Conservation (phyloP, 495 filamentous ascomycete species). For the Choiromyces venosus region DNA sequence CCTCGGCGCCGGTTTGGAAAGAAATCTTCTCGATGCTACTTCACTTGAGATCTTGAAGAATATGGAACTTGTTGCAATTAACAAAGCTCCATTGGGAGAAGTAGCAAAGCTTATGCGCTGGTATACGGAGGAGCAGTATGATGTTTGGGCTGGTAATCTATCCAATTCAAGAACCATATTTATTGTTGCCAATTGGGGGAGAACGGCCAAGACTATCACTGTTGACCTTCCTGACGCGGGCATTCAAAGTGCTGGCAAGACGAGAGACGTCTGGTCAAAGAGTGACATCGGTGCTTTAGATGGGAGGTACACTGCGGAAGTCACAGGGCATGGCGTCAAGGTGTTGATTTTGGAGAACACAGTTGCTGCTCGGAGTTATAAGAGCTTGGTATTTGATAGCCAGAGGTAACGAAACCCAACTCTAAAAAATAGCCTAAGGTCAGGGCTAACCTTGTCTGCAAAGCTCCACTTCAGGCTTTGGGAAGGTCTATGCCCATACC, state of each 20-base stretch:
- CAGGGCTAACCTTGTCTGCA: too few species aligned
- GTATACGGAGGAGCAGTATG: slow-evolving; percentile 46
- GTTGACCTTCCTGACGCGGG: slow-evolving; percentile 46
- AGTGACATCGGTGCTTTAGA: slow-evolving; percentile 41
- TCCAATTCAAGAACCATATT: slow-evolving; percentile 45
- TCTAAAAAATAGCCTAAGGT: too few species aligned
- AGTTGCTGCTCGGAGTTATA: slow-evolving; percentile 38
- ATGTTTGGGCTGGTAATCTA: slow-evolving; percentile 51
- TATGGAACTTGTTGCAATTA: slow-evolving; percentile 51
- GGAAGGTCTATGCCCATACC: slow-evolving; percentile 44
- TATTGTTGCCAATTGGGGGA: slow-evolving; percentile 49
- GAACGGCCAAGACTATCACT: slow-evolving; percentile 44
- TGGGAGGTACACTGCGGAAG: slow-evolving; percentile 44
- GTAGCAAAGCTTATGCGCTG: slow-evolving; percentile 43
- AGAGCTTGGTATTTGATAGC: slow-evolving; percentile 2
- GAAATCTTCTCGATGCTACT: slow-evolving; percentile 26
- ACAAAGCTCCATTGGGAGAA: slow-evolving; percentile 52
- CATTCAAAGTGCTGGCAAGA: slow-evolving; percentile 43
- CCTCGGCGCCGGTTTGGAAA: slow-evolving; percentile 49
- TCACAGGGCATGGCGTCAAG: slow-evolving; percentile 48
- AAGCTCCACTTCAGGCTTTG: slow-evolving; percentile 38
- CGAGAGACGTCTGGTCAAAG: slow-evolving; percentile 48
- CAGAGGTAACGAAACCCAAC: too few species aligned
- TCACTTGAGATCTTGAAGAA: slow-evolving; percentile 49
- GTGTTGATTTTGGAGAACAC: slow-evolving; percentile 47